phyloP scores from a whole-genome alignment of 345 rosid species.

The Heritiera littoralis region DNA sequence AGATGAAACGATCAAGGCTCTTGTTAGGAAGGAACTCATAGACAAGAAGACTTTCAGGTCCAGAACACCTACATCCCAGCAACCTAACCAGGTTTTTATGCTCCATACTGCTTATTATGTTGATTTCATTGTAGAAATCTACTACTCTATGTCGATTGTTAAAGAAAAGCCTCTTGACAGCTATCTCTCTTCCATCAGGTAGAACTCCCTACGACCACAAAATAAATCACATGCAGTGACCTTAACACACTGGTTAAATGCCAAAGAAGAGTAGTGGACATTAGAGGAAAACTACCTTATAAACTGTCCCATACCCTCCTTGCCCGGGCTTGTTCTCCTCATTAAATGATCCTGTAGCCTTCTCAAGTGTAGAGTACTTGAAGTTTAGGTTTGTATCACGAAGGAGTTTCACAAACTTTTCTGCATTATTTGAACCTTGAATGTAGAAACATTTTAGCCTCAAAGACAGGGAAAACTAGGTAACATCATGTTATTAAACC shows the following conservation, averaged over 20 bases:
- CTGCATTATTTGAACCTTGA: slow-evolving; percentile 70
- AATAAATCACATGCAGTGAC: background rate
- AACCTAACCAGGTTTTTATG: slow-evolving; percentile 91
- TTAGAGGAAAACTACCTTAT: slow-evolving; percentile 53
- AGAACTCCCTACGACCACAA: slow-evolving; percentile 64
- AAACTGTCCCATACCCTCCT: slow-evolving; percentile 94
- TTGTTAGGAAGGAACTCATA: slow-evolving; percentile 78
- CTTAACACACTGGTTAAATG: background rate
- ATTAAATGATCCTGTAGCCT: slow-evolving; percentile 76
- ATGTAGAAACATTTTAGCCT: background rate
- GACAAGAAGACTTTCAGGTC: slow-evolving; percentile 94
- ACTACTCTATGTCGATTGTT: slow-evolving; percentile 88
- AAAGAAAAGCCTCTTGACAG: slow-evolving; percentile 85
- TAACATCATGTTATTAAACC: background rate
- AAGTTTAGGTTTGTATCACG: slow-evolving; percentile 83
- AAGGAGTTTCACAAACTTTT: slow-evolving; percentile 60
- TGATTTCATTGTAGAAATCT: slow-evolving; percentile 93
- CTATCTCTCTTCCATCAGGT: slow-evolving; percentile 84
- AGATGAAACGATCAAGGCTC: slow-evolving; percentile 83
- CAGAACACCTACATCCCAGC: slow-evolving; percentile 85
- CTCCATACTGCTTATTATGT: slow-evolving; percentile 80
- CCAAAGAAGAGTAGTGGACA: background rate
- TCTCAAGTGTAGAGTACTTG: slow-evolving; percentile 86
- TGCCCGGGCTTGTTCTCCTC: slow-evolving; percentile 82
- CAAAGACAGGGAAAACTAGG: background rate